phyloP scores from a whole-genome alignment of 768 basidiomycete species.

The Serendipita sp. region DNA sequence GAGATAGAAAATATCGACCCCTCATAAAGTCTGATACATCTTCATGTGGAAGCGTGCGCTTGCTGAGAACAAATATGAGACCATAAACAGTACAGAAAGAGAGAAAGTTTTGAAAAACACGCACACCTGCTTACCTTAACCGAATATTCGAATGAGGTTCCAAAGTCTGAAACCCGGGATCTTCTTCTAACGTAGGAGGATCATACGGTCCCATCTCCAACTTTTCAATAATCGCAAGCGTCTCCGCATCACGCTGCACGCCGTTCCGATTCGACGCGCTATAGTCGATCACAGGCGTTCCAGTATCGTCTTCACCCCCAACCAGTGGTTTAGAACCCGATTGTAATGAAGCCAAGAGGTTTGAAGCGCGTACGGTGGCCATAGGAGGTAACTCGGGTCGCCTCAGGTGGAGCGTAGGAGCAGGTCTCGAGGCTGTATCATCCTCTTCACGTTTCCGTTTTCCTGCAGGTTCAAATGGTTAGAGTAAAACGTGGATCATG shows the following conservation, averaged over 20 bases:
- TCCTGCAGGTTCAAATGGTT: background rate
- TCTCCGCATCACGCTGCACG: background rate
- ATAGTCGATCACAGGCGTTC: background rate
- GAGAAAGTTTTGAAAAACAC: conserved; percentile 4
- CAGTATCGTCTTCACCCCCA: background rate
- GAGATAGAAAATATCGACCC: conserved; percentile 76
- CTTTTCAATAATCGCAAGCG: conserved; percentile 55
- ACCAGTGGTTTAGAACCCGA: background rate
- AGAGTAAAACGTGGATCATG: background rate
- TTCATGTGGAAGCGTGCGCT: conserved; percentile 56
- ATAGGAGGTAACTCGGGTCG: background rate
- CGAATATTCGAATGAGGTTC: conserved; percentile 89
- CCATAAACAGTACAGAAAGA: background rate
- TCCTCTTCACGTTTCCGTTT: background rate
- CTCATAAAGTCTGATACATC: conserved; percentile 65
- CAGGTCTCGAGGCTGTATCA: background rate
- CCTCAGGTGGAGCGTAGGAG: background rate
- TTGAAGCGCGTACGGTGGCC: background rate
- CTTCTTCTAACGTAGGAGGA: conserved; percentile 51
- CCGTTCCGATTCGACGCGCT: background rate
- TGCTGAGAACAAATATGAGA: conserved; percentile 27
- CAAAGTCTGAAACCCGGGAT: conserved; percentile 56
- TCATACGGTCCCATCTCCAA: conserved; percentile 65
- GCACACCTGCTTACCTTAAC: conserved; percentile 41
- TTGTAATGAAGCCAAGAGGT: background rate